Evolutionary conservation across 352 stramenopile genomes (phyloP).

Genomic region (Globisporangium lucens): DNA sequence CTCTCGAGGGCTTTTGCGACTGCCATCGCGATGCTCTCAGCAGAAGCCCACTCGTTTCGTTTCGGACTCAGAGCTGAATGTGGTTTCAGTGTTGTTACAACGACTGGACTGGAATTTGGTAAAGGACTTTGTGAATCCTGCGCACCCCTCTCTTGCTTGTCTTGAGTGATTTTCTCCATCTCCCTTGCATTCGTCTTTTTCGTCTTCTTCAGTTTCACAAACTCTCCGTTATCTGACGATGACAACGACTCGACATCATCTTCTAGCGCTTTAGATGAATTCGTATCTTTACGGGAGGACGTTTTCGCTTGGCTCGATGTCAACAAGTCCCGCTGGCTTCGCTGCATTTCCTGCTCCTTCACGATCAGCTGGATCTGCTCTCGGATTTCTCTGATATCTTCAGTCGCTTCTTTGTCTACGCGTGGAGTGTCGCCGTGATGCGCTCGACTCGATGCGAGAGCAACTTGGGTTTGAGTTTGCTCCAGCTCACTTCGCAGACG

Average conservation of each 20-base stretch:
- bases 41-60: constrained; percentile 11
- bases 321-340: neutral
- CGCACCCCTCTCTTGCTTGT: neutral
- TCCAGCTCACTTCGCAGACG: constrained; percentile 36
- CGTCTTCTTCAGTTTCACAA: neutral
- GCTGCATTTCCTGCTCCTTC: constrained; percentile 13
- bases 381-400: constrained; percentile 13
- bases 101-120: neutral
- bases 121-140: neutral
- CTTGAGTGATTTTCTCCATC: neutral
- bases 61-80: neutral
- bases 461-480: constrained; percentile 11
- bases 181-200: neutral
- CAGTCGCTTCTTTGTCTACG: neutral
- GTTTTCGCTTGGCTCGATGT: neutral
- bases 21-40: constrained; percentile 37
- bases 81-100: neutral
- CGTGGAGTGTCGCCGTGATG: neutral
- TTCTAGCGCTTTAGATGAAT: neutral
- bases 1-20: constrained; percentile 40
- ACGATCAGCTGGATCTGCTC: constrained; percentile 13
- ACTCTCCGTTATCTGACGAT: constrained; percentile 15
- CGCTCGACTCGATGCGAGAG: neutral
- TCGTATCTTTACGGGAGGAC: too few relatives aligned
- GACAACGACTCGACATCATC: constrained; percentile 22